Conservation (phyloP, 2,329 filamentous ascomycete species). For the Ilyonectria sp. region DNA sequence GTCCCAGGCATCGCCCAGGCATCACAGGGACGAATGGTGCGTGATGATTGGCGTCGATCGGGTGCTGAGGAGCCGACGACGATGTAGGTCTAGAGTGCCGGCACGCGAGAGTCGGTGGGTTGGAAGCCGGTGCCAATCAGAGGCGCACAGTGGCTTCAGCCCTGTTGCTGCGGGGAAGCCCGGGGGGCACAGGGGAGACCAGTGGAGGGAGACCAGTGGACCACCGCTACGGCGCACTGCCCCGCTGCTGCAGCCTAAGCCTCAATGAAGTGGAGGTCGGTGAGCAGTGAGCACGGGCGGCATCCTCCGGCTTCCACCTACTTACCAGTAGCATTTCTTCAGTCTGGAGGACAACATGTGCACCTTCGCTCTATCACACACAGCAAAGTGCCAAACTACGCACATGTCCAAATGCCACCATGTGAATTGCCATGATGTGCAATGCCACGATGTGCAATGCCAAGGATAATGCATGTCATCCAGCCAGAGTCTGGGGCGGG, state of each 20-base stretch:
- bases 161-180: slow-evolving; percentile 12
- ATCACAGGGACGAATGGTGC: background rate
- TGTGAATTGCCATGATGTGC: background rate
- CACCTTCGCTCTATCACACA: background rate
- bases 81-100: background rate
- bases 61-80: background rate
- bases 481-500: too few species aligned
- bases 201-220: background rate
- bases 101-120: too few species aligned
- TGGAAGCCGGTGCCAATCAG: background rate
- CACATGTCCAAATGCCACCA: background rate
- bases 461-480: too few species aligned
- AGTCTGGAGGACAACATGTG: background rate
- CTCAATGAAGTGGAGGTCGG: background rate
- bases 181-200: background rate
- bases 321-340: background rate
- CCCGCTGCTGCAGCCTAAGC: slow-evolving; percentile 5
- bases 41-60: background rate
- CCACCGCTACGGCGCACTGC: slow-evolving; percentile 2
- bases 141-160: slow-evolving; percentile 4
- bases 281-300: background rate
- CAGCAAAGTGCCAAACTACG: background rate
- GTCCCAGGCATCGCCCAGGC: background rate
- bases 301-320: background rate
- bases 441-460: background rate